Percentiles rank a stretch among this genome's conserved stretches.
Conservation (phyloP, 1,284 basidiomycete genomes). For the Veloboletus limbatus region DNA sequence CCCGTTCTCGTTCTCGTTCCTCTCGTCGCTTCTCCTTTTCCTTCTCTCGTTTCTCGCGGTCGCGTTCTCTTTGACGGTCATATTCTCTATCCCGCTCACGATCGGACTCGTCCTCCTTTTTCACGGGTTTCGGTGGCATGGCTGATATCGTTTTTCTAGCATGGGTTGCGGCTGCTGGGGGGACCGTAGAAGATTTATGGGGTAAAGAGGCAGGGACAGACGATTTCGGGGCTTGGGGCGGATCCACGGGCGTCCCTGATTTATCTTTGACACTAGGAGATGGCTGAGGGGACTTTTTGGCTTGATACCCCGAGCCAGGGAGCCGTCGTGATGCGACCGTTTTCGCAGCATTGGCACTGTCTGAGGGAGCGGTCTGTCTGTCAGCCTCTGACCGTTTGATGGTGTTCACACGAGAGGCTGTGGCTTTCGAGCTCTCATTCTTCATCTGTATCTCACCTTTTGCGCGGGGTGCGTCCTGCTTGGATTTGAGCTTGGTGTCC, state of each 20-base stretch:
- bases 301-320: conserved; percentile 51
- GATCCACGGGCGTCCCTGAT: conserved; percentile 11
- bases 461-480: conserved; percentile 38
- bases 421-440: conserved; percentile 45
- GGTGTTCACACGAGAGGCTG: conserved; percentile 16
- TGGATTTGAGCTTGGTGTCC: conserved; percentile 45
- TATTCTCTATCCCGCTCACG: conserved; percentile 27
- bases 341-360: conserved; percentile 14
- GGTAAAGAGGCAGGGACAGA: conserved; percentile 26
- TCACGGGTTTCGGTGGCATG: conserved; percentile 20
- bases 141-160: conserved; percentile 25
- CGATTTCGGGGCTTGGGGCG: conserved; percentile 14
- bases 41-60: conserved; percentile 22
- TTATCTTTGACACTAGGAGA: conserved; percentile 13
- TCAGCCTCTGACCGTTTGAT: conserved; percentile 34
- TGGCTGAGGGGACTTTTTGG: conserved; percentile 27
- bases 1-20: conserved; percentile 20
- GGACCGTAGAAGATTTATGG: conserved; percentile 28
- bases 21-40: conserved; percentile 25
- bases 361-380: conserved; percentile 15
- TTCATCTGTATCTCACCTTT: conserved; percentile 50
- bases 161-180: conserved; percentile 25
- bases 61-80: conserved; percentile 23
- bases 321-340: conserved; percentile 30
- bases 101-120: conserved; percentile 28